Evolutionary conservation across 345 rosid genomes (phyloP), one percentile per base, ranked within the genome.

Genomic region (Luvunga scandens): DNA sequence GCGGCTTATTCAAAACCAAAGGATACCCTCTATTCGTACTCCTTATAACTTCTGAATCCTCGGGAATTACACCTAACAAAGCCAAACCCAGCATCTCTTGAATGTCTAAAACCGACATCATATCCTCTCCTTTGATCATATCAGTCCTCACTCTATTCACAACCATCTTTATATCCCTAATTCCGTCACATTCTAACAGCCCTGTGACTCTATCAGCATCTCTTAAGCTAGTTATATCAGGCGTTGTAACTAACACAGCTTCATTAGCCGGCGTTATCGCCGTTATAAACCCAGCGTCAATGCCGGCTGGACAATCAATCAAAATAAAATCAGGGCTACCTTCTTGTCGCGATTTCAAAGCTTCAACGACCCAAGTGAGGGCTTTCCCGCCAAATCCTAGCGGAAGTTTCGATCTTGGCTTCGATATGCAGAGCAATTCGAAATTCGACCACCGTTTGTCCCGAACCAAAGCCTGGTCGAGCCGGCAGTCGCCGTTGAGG

Each of bases 251-350:
- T 8, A 93, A 72, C 1, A 96, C 91, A 4, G 98, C 97, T 77
- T 93, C 97, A 22, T 96, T 93, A 0, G 99, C 99, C 3, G 99
- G 98, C 55, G 97, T 93, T n/a, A 95, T 95, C 3, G 99, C 98
- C 0, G 98, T 95, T 67, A 95, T 95, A 70, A 95, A 93, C n/a
- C 99, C 98, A 7, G 99, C 99, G 67, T 95, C 98, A n/a, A 95
- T 95, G 6, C 99, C 99, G 0, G 98, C 97, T 0, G 99, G 99
- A 25, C 98, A 95, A 74, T 95, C 99, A 12, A 93, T 93, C 69
- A 95, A 25, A 36, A 93, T 92, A 75, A 93, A 95, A 69, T 95
- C 94, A 1, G 99, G 98, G 14, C 87, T 85, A 1, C 98, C 96
- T 79, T 92, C 96, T 9, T 89, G 78, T 25, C 97, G 83, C 3